phyloP scores from a whole-genome alignment of 371 early-diverging fungal genomes.

The Mortierella sp. region DNA sequence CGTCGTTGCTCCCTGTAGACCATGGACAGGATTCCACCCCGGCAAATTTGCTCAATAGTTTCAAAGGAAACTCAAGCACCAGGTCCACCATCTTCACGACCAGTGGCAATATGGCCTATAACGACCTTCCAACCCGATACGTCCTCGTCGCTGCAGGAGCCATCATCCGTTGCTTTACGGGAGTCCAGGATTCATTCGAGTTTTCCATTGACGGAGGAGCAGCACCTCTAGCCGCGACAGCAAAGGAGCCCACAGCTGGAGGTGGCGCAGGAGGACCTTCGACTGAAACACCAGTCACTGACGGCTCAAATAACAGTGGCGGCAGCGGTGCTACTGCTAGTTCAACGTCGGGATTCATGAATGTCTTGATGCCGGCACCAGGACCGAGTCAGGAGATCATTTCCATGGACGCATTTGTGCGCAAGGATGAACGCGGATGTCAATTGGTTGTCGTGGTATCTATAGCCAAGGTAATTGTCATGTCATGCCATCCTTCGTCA shows the following conservation, averaged over 20 bases:
- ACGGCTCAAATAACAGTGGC: neutral
- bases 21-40: neutral
- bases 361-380: slow-evolving; percentile 7
- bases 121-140: slow-evolving; percentile 33
- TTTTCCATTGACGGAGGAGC: slow-evolving; percentile 12
- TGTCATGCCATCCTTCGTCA: no score
- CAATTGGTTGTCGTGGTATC: slow-evolving; percentile 32
- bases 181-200: slow-evolving; percentile 37
- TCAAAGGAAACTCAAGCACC: neutral
- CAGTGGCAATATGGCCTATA: slow-evolving; percentile 11
- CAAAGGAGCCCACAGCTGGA: no score
- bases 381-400: slow-evolving; percentile 31
- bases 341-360: no score
- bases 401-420: slow-evolving; percentile 48
- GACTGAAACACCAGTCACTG: no score
- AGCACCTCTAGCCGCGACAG: neutral
- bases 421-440: slow-evolving; percentile 40
- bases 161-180: slow-evolving; percentile 24
- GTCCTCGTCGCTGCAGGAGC: slow-evolving; percentile 42
- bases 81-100: slow-evolving; percentile 14
- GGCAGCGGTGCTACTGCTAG: slow-evolving; percentile 4
- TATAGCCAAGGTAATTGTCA: slow-evolving; percentile 46
- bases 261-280: neutral
- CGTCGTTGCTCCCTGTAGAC: neutral
- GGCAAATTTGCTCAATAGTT: no score